Evolutionary conservation across 179 eudicot genomes (phyloP), one percentile per base, ranked within the genome.

Genomic region (Silene vulgaris): DNA sequence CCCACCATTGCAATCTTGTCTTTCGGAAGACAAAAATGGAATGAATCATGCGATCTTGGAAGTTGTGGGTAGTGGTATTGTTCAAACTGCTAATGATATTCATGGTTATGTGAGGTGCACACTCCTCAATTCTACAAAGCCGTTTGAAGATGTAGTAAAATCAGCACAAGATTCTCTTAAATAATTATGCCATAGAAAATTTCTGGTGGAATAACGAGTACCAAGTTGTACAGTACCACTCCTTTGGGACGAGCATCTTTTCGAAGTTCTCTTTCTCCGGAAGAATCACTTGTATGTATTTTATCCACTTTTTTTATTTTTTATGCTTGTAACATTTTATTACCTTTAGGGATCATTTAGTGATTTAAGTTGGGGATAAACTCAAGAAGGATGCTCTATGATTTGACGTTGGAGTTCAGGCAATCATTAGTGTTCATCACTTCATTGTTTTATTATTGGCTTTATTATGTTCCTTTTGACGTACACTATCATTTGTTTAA

Each of bases 41-140:
- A 96, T 96, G 99, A 93, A 92, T 69, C 99, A 96, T 85, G 99
- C 99, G 61, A 96, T 96, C 74, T 78, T 96, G 65, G 99, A 96
- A 86, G 99, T 91, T 69, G 99, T 93, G 78, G 93, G 98, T 81
- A 88, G 99, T 77, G 99, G 98, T 65, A 91, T 91, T 82, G 99
- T 96, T 78, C 99, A 91, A 80, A 88, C 98, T 84, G 98, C 99
- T 54, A 87, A 82, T 77, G 99, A 96, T 82, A 91, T 96, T 82
- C 85, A 96, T 82, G 92, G 98, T 73, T 96, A 96, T 77, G 99
- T 96, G 79, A 89, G 96, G 83, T 96, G 98, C 80, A 96, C 99
- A 0, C 94, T 96, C 80, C 90, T 96, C 60, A 96, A 93, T 84
- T 91, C 98, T 76, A 96, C 94, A 59, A 90, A 91, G 83, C 99